Evolutionary conservation across 1,284 basidiomycete genomes (phyloP), one percentile per base, ranked within the genome.

Genomic region (Fomitiporia mediterranea): DNA sequence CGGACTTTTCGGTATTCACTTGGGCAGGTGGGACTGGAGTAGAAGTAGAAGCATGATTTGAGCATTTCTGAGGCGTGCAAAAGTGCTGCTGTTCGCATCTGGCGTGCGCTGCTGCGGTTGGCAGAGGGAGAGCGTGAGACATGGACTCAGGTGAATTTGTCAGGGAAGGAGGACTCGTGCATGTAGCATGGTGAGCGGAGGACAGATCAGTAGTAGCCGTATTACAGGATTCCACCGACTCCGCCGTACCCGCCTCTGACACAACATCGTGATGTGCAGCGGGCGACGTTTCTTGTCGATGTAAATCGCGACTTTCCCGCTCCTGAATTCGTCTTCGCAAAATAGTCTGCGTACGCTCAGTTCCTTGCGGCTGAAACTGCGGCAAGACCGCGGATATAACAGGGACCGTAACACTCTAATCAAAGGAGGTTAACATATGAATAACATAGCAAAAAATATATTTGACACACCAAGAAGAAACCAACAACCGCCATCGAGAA

Each of bases 401-500:
- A 17, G 57, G 53, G 4, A 38, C 40, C 13, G 47, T 37, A 13
- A 59, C 38, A 37, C 56, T 60, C 55, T 57, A 32, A 35, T 17
- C 17, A 5, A 40, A 48, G 4, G 25, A 11, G 23, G 28, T 50
- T 21, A 53, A 38, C 15, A 51, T 21, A 25, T 39, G 6, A 6
- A 2, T 32, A 47, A 15, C 17, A 40, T 5, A n/a, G n/a, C 9
- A 30, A 39, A 34, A 13, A n/a, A 7, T 13, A 38, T 15, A 21
- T 7, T 6, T 6, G n/a, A 59, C 60, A 42, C 50, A 61, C 60
- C 50, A 59, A 21, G 37, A 58, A 38, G 30, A 61, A 53, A 9
- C 60, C 60, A 17, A 44, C 37, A 17, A 51, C 23, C 38, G 57
- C 60, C 53, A 58, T 56, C 8, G 57, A 55, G 13, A 55, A 58